Base-by-base conservation (phyloP, 2,329 filamentous ascomycete genomes). In the Thelonectria olida region DNA sequence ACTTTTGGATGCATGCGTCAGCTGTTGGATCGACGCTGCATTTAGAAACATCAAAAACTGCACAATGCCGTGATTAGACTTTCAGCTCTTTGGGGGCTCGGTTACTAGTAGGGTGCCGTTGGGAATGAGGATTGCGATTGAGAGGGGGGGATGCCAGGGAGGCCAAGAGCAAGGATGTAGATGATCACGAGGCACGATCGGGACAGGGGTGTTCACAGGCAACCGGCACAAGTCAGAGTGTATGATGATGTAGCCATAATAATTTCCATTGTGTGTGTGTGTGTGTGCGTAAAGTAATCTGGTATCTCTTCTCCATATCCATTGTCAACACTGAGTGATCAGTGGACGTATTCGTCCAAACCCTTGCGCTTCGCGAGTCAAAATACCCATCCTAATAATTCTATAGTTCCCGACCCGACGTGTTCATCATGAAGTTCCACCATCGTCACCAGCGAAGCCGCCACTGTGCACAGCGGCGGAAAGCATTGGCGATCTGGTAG, bases 361-460 rank as follows among this genome's bases (percentile, higher is more conserved):
- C 44, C 53, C 56, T 64, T 66, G 63, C 62, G 64, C 63, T 56
- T 58, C 38, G 58, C 39, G 49, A 49, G 57, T 57, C 42, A 63
- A 20, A 62, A 49, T 52, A 55, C 60, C 61, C 63, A 58, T 66
- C 67, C 68, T 54, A 66, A 67, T 68, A 58, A 70, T 67, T 71
- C 69, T 71, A 72, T 71, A 61, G 47, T 69, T 72, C 69, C 69
- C 69, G 67, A 65, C 67, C 61, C 67, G 63, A 64, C 69, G 63
- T 72, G 34, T 70, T 70, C 67, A 65, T 71, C 69, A 57, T 71
- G 64, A 71, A 61, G 62, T 62, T 13, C 50, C 63, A 55, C 60
- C 48, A 31, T 56, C 57, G 38, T 62, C 51, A 17, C 59, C 47
- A 41, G 45, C 13, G 54, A 49, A 45, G 31, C 41, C 42, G 45